Conservation (phyloP, 2,329 filamentous ascomycete species). For the Thielaviopsis populi region DNA sequence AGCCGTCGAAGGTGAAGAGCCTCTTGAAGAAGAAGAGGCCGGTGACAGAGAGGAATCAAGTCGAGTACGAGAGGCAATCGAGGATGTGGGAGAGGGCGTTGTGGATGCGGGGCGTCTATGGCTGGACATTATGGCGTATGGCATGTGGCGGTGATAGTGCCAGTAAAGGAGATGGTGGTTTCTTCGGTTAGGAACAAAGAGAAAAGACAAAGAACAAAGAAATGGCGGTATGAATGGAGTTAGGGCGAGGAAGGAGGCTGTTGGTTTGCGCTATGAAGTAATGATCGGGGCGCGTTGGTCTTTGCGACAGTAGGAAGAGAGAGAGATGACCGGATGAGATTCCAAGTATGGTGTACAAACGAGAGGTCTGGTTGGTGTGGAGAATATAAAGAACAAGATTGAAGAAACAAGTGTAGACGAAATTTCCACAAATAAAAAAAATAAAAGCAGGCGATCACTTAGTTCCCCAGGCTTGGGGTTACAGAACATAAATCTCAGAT, state of each 20-base stretch:
- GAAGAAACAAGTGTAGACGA: not conserved
- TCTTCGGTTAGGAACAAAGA: not conserved
- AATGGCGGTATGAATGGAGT: not conserved
- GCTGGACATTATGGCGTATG: constrained; percentile 5
- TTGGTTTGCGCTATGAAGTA: not conserved
- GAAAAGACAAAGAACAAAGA: not conserved
- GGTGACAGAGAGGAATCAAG: constrained; percentile 11
- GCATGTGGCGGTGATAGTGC: not conserved
- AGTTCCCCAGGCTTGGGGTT: constrained; percentile 7
- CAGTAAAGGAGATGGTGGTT: not conserved
- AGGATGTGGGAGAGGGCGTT: constrained; percentile 8
- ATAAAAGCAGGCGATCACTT: not conserved
- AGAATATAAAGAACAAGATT: not conserved
- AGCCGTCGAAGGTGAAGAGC: constrained; percentile 1
- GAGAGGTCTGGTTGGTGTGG: not conserved
- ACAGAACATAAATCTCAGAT: constrained; percentile 14
- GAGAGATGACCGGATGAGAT: not conserved
- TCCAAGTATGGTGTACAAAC: not conserved
- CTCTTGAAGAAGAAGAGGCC: constrained; percentile 8
- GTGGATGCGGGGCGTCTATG: constrained; percentile 4
- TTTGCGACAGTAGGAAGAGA: not conserved
- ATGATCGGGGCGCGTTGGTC: not conserved
- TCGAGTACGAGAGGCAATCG: constrained; percentile 9
- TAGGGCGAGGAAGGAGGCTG: not conserved
- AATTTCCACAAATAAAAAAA: too few relatives aligned